Conservation (phyloP, 176 grass and related monocot genomes). For the Guadua angustifolia region DNA sequence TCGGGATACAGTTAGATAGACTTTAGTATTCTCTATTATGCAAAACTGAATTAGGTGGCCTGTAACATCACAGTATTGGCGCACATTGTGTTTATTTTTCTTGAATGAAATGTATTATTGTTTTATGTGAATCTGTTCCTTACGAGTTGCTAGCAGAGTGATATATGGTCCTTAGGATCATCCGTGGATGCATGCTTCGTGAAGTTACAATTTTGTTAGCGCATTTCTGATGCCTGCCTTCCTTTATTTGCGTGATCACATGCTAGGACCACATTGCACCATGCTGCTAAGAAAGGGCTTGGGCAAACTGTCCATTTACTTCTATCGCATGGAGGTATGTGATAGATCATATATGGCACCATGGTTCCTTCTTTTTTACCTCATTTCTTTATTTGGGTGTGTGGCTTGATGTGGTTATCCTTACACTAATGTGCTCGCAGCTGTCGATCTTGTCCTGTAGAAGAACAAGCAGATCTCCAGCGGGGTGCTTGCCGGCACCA, state of each 20-base stretch:
- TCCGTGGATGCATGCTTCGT: neutral
- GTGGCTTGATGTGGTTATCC: constrained; percentile 3
- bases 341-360: no score
- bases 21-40: neutral
- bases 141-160: neutral
- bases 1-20: neutral
- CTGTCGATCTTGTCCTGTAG: constrained; percentile 76
- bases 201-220: neutral
- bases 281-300: no score
- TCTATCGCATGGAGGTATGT: no score
- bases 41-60: neutral
- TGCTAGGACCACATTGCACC: no score
- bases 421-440: constrained; percentile 31
- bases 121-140: constrained; percentile 7
- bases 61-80: neutral
- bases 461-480: constrained; percentile 74
- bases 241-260: no score
- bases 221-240: neutral
- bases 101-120: neutral
- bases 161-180: neutral
- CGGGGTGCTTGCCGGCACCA: constrained; percentile 54
- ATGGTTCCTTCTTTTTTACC: no score
- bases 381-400: neutral
- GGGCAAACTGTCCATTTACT: no score
- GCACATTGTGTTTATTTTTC: no score